These are phyloP conservation scores for Vaccinium darrowii DNA, from an alignment of 148 eudicot genomes.

Conservation along the genomic window DNA sequence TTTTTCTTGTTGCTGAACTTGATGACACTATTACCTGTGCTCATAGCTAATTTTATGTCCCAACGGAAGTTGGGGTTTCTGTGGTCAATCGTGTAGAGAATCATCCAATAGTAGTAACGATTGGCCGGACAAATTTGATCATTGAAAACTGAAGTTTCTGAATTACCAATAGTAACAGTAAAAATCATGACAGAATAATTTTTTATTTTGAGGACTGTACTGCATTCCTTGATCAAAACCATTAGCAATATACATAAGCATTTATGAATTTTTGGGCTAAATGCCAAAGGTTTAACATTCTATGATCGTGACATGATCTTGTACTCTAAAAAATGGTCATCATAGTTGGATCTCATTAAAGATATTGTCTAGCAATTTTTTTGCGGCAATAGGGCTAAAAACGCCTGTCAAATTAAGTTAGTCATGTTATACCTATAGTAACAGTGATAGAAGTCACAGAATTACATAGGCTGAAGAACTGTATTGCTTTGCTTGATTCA, in stretches of 20 bases:
- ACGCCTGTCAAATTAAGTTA: not conserved
- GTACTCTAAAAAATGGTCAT: not conserved
- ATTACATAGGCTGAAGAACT: not conserved
- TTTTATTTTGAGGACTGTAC: not conserved
- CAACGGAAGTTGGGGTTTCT: not conserved
- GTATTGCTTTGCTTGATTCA: not conserved
- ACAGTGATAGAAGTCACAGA: no score
- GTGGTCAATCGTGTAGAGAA: not conserved
- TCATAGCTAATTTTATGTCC: not conserved
- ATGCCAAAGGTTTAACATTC: not conserved
- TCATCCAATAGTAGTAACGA: not conserved
- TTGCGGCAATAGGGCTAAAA: not conserved
- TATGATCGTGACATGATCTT: not conserved
- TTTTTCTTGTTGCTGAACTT: not conserved
- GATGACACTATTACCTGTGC: not conserved
- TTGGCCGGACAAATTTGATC: not conserved
- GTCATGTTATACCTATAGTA: no score
- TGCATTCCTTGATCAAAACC: not conserved
- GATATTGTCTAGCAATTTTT: not conserved
- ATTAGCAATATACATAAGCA: not conserved
- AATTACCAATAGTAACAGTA: no score
- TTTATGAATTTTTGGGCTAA: not conserved
- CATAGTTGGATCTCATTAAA: not conserved
- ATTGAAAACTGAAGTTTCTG: not conserved
- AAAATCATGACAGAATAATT: no score